Evolutionary conservation across 257 asterid genomes (phyloP).

Genomic region (Lantana camara): DNA sequence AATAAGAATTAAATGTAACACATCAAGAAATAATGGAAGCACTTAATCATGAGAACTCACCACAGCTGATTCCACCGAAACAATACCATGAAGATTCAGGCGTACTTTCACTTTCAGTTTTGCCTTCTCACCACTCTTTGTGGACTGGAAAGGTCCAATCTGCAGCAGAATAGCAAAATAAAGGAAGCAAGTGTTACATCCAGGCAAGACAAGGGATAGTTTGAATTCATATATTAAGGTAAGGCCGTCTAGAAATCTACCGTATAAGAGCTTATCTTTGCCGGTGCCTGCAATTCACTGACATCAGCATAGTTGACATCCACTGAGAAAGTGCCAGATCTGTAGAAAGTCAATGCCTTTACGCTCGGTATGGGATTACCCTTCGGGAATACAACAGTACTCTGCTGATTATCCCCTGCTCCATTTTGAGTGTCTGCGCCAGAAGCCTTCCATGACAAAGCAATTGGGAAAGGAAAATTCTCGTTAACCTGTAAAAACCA

Average conservation of each 20-base stretch:
- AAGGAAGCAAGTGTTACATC: not conserved
- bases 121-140: slow-evolving; percentile 54
- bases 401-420: slow-evolving; percentile 62
- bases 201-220: not conserved
- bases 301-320: slow-evolving; percentile 82
- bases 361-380: slow-evolving; percentile 89
- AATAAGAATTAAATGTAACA: not conserved
- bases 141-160: slow-evolving; percentile 85
- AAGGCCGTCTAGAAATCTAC: slow-evolving; percentile 42
- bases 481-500: slow-evolving; percentile 63
- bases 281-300: slow-evolving; percentile 67
- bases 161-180: slow-evolving; percentile 27
- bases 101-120: slow-evolving; percentile 82
- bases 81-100: slow-evolving; percentile 84
- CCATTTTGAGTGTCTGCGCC: slow-evolving; percentile 69
- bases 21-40: not conserved
- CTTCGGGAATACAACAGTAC: slow-evolving; percentile 80
- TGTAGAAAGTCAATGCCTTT: slow-evolving; percentile 86
- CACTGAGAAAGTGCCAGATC: slow-evolving; percentile 66
- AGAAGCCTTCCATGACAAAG: slow-evolving; percentile 78
- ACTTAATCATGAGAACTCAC: slow-evolving; percentile 42
- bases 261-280: slow-evolving; percentile 84
- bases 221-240: not conserved
- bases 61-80: slow-evolving; percentile 77
- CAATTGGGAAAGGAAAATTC: slow-evolving; percentile 72